A percentile compares a stretch with the other conserved stretches of the same genome.
Conservation (phyloP, 2,329 filamentous ascomycete species). For the Pseudogymnoascus sp. region DNA sequence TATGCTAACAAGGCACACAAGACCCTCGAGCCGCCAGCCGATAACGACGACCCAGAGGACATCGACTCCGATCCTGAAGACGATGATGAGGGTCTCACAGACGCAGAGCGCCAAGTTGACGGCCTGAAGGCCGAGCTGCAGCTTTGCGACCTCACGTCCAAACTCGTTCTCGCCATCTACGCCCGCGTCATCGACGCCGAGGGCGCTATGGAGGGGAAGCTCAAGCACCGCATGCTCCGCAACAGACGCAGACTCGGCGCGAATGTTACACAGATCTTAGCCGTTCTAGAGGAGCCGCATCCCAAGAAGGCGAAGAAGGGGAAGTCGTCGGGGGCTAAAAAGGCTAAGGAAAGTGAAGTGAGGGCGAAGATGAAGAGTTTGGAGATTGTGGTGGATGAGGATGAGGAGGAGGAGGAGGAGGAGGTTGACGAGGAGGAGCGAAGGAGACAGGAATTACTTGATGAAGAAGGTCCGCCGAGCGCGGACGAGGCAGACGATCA, state of each 20-base stretch:
- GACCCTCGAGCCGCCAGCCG: slow-evolving; percentile 53
- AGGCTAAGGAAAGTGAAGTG: slow-evolving; percentile 22
- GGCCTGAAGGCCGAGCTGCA: slow-evolving; percentile 74
- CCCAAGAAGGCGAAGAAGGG: slow-evolving; percentile 33
- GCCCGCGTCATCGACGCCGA: slow-evolving; percentile 64
- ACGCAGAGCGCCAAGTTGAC: slow-evolving; percentile 51
- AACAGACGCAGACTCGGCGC: slow-evolving; percentile 74
- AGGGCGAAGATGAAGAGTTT: slow-evolving; percentile 19
- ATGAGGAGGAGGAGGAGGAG: slow-evolving; percentile 25
- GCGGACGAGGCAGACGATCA: slow-evolving; percentile 50
- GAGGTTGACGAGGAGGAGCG: slow-evolving; percentile 10
- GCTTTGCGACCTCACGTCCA: slow-evolving; percentile 76
- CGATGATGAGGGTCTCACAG: slow-evolving; percentile 44
- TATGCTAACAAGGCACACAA: slow-evolving; percentile 64
- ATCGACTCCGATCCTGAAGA: slow-evolving; percentile 56
- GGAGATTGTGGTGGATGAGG: slow-evolving; percentile 24
- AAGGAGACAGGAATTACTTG: slow-evolving; percentile 34
- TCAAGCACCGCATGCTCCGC: slow-evolving; percentile 63
- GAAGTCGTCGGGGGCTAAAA: slow-evolving; percentile 34
- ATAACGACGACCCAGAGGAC: slow-evolving; percentile 66
- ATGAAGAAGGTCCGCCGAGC: slow-evolving; percentile 35
- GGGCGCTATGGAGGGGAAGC: slow-evolving; percentile 50
- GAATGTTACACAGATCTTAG: slow-evolving; percentile 74
- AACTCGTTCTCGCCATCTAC: slow-evolving; percentile 72
- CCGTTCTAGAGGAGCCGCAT: slow-evolving; percentile 66